Base-by-base conservation (phyloP, 1,284 basidiomycete genomes). In the Rhodotorula sp. region DNA sequence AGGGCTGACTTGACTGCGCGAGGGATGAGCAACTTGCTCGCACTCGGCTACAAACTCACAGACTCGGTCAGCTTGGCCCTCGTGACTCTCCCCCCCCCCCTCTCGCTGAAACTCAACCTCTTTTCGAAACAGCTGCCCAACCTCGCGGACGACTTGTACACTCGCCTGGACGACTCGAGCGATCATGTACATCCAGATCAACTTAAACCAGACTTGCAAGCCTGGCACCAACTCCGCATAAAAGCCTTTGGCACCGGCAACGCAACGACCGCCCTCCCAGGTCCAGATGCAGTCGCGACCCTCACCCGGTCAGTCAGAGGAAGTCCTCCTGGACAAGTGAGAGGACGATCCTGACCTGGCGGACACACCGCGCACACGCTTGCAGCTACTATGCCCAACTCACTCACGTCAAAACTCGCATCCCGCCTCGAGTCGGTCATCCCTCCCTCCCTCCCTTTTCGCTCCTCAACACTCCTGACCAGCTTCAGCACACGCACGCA, bases 341-440 rank as follows among this genome's bases (percentile, higher is more conserved):
- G 14, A 14, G 4, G 6, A 17, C 51, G 63, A 42, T 42, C 37
- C n/a, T n/a, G n/a, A n/a, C n/a, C n/a, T n/a, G n/a, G n/a, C n/a
- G n/a, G n/a, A n/a, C 24, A 63, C 60, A 12, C 7, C 5, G 37
- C 17, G 14, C 45, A 3, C 3, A 1, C 20, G 0, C n/a, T 6
- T 18, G 45, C 60, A 75, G 74, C 17, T 75, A 75, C 61, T 68
- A 71, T 55, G 65, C 60, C 42, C 71, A 73, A n/a, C 82, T 77
- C 58, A 83, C 83, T 79, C 98, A 97, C 77, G 91, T 88, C 20
- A 92, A 95, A 86, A 96, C 89, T 76, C 95, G 86, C 77, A 84
- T 83, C 30, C 88, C 88, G 0, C 86, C 91, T 59, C 87, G 87
- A 77, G 84, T 87, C 80, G 92, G 91, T 18, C 22, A 1, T 29